Percentiles rank a stretch among this genome's conserved stretches.
Evolutionary conservation across 495 filamentous ascomycete genomes (phyloP).

Genomic region (Chaetomium tenue): DNA sequence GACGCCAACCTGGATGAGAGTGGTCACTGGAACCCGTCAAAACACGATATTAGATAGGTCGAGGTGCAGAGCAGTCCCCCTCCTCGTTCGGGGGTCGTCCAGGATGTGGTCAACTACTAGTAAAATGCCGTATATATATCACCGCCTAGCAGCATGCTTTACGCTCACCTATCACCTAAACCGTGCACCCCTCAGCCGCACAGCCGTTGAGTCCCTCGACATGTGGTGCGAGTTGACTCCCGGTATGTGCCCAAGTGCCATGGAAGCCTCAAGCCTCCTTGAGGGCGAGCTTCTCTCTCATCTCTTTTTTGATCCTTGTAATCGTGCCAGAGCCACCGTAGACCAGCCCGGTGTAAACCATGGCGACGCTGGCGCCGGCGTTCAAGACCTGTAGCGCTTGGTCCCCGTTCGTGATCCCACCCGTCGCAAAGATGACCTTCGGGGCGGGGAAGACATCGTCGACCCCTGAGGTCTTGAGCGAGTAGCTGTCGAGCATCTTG

Average conservation of each 20-base stretch:
- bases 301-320: constrained; percentile 81
- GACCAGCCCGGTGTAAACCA: constrained; percentile 76
- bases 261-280: constrained; percentile 4
- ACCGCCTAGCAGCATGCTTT: neutral
- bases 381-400: constrained; percentile 76
- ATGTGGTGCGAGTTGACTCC: neutral
- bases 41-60: neutral
- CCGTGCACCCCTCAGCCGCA: neutral
- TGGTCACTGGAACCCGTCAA: neutral
- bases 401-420: constrained; percentile 81
- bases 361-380: constrained; percentile 82
- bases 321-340: constrained; percentile 86
- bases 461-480: constrained; percentile 29
- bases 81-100: neutral
- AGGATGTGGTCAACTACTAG: neutral
- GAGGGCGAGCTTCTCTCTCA: constrained; percentile 54
- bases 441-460: constrained; percentile 38
- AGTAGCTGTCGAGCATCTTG: constrained; percentile 61
- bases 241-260: neutral
- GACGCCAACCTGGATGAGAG: neutral
- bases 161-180: neutral
- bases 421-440: constrained; percentile 89
- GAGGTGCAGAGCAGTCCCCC: neutral
- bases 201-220: neutral
- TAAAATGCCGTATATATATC: neutral